Percentiles rank a stretch among this genome's conserved stretches.
Evolutionary conservation across 2,329 filamentous ascomycete genomes (phyloP).

Genomic region (Gaeumannomyces tritici): DNA sequence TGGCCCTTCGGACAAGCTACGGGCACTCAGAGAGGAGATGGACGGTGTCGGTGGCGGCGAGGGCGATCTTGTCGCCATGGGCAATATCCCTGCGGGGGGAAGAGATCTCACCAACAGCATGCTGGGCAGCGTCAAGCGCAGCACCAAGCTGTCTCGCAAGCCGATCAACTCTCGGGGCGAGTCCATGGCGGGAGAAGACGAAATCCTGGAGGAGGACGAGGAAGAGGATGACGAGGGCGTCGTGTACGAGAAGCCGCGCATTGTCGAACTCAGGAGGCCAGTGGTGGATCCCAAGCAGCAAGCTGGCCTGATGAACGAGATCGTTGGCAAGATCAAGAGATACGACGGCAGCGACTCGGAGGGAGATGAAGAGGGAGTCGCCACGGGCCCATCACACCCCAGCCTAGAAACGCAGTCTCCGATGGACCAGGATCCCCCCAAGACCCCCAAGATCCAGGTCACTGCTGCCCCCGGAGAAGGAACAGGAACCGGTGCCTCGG

Average conservation of each 20-base stretch:
- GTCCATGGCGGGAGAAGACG: slow-evolving; percentile 17
- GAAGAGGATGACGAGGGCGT: slow-evolving; percentile 50
- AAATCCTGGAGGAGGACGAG: slow-evolving; percentile 34
- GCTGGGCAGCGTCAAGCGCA: slow-evolving; percentile 61
- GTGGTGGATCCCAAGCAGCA: slow-evolving; percentile 53
- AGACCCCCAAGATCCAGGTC: slow-evolving; percentile 51
- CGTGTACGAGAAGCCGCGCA: slow-evolving; percentile 67
- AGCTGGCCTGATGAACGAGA: slow-evolving; percentile 58
- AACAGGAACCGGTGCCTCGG: slow-evolving; percentile 24
- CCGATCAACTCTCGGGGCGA: slow-evolving; percentile 29
- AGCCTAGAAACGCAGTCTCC: slow-evolving; percentile 64
- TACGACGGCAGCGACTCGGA: slow-evolving; percentile 67
- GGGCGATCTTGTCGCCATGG: slow-evolving; percentile 38
- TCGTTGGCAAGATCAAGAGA: slow-evolving; percentile 65
- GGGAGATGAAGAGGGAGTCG: slow-evolving; percentile 56
- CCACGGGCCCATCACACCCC: slow-evolving; percentile 66
- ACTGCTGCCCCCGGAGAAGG: slow-evolving; percentile 17
- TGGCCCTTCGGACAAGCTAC: slow-evolving; percentile 82
- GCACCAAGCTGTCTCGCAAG: slow-evolving; percentile 45
- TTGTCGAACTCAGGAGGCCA: slow-evolving; percentile 72
- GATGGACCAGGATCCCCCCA: slow-evolving; percentile 48
- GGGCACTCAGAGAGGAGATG: slow-evolving; percentile 92
- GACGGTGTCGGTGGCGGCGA: slow-evolving; percentile 41
- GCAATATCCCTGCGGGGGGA: slow-evolving; percentile 26
- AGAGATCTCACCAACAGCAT: slow-evolving; percentile 62